Evolutionary conservation across 805 yeast genomes (phyloP), one percentile per base, ranked within the genome.

Genomic region (Danielia oregonensis): DNA sequence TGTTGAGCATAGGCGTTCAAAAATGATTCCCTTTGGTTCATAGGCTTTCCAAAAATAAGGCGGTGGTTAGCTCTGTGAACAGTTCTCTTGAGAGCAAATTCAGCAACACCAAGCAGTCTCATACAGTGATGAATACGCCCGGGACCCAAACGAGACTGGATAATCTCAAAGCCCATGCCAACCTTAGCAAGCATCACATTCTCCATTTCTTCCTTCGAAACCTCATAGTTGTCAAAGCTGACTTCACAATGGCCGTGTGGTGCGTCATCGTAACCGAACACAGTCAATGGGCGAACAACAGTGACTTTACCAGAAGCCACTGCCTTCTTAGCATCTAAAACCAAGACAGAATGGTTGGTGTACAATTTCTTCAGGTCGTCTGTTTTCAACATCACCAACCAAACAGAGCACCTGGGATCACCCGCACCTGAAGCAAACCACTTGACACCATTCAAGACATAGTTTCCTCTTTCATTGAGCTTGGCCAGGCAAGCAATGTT

Each of bases 401-500:
- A 68, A 12, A 74, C 69, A 25, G 57, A 46, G 53, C 79, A 71
- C 35, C 82, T 67, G 17, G 82, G 83, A 51, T 78, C 84, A 17
- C 82, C 83, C 24, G 82, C 83, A 18, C 84, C 84, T 0, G 82
- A 75, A 3, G 82, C 79, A 69, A 79, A 78, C 85, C 85, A 79
- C 52, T 79, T 79, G 35, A 75, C 67, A 5, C 85, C 85, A 41
- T 74, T 74, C 30, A 79, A 44, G 2, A 76, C 71, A 33, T 65
- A 74, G 39, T 70, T 65, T 3, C 75, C 79, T 11, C 51, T 54
- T 4, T 49, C 48, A 38, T 59, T 63, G 40, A 45, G 40, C 12
- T 24, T 42, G 19, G 79, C 79, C 18, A 63, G 49, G 26, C 72
- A 56, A 1, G 74, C 63, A 37, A 78, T 75, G 53, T 78, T 78